Evolutionary conservation across 225 moss, liverwort and hornwort genomes (phyloP).

Genomic region (Pseudoscleropodium purum): DNA sequence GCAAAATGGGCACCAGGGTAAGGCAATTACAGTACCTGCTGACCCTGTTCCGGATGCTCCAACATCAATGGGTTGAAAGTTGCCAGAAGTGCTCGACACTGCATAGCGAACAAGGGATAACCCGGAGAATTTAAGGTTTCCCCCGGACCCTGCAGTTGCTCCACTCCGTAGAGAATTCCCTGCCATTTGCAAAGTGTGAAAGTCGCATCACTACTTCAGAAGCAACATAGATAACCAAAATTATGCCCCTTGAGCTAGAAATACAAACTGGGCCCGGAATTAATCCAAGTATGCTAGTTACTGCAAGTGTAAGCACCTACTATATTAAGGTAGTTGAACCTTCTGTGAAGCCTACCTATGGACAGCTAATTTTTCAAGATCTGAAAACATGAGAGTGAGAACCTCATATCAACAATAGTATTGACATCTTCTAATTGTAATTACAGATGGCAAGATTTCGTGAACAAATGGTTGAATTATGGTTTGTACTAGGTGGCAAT

Average conservation of each 20-base stretch:
- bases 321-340: neutral
- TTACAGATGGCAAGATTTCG: neutral
- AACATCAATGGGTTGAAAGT: constrained; percentile 1
- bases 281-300: neutral
- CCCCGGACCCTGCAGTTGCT: neutral
- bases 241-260: neutral
- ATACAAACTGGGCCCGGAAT: neutral
- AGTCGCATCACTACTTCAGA: neutral
- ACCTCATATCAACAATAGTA: neutral
- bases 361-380: neutral
- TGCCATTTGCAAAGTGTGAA: neutral
- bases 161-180: neutral
- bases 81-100: constrained; percentile 11
- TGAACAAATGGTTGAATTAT: neutral
- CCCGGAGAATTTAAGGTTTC: neutral
- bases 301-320: neutral
- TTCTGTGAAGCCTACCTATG: neutral
- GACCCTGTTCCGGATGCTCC: neutral
- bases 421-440: neutral
- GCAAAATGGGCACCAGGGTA: neutral
- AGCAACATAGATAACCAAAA: neutral
- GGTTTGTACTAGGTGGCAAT: neutral
- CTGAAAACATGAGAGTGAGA: neutral
- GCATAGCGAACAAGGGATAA: neutral
- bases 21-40: neutral